Percentiles rank a stretch among this genome's conserved stretches.
These are phyloP conservation scores for Pichia cactophila DNA, from an alignment of 1,139 yeast species.

Conservation along the genomic window DNA sequence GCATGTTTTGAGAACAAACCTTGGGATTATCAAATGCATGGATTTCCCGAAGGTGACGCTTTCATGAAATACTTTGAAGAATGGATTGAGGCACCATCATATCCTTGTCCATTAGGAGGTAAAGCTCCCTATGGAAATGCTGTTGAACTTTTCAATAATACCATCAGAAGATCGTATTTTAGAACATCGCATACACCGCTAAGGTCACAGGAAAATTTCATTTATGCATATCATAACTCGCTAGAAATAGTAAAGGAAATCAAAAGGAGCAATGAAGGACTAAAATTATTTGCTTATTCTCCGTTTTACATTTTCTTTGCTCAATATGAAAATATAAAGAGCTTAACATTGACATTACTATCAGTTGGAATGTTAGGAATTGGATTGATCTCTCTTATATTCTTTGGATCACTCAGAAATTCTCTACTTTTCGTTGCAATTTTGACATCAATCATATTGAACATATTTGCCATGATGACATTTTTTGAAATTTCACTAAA, in stretches of 20 bases:
- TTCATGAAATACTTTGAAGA: slow-evolving; percentile 67
- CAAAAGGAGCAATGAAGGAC: slow-evolving; percentile 32
- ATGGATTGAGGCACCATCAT: slow-evolving; percentile 80
- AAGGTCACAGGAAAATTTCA: slow-evolving; percentile 77
- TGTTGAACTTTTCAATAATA: slow-evolving; percentile 33
- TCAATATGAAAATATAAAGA: slow-evolving; percentile 64
- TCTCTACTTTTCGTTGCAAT: slow-evolving; percentile 51
- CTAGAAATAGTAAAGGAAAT: slow-evolving; percentile 61
- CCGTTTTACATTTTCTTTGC: slow-evolving; percentile 90
- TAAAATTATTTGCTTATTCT: slow-evolving; percentile 81
- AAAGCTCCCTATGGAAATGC: slow-evolving; percentile 80
- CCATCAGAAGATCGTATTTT: slow-evolving; percentile 56
- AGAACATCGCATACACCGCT: slow-evolving; percentile 78
- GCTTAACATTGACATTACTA: slow-evolving; percentile 49
- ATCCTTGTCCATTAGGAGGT: slow-evolving; percentile 93
- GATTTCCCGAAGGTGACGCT: slow-evolving; percentile 64
- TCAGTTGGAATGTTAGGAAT: slow-evolving; percentile 50
- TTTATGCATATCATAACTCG: slow-evolving; percentile 69
- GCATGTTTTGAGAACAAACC: slow-evolving; percentile 55
- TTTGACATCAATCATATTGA: slow-evolving; percentile 56
- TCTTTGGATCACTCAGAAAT: slow-evolving; percentile 62
- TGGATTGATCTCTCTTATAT: slow-evolving; percentile 38
- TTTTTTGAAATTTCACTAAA: slow-evolving; percentile 71
- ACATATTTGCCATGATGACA: slow-evolving; percentile 77
- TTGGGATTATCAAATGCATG: slow-evolving; percentile 73